phyloP scores from a whole-genome alignment of 306 rosid species.

The Castanospermum australe region DNA sequence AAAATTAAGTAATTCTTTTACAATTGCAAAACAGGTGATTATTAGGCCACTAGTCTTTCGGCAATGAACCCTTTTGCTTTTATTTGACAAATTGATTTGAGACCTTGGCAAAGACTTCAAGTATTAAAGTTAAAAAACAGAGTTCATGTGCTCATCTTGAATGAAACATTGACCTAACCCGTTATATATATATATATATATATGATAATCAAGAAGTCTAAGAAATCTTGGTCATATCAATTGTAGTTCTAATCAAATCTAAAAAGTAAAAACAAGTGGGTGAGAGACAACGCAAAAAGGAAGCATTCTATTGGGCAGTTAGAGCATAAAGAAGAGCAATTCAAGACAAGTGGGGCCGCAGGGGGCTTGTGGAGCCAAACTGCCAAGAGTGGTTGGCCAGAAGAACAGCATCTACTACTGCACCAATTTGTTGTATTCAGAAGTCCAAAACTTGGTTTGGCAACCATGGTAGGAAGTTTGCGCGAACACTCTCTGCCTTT shows the following conservation, averaged over 20 bases:
- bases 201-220: neutral
- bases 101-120: too few relatives aligned
- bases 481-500: neutral
- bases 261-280: neutral
- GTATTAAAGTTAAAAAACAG: too few relatives aligned
- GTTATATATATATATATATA: neutral
- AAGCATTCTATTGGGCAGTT: slow-evolving; percentile 6
- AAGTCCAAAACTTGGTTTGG: neutral
- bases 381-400: slow-evolving; percentile 10
- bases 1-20: too few relatives aligned
- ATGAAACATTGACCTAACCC: neutral
- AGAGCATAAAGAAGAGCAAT: neutral
- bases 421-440: neutral
- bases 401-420: neutral
- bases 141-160: neutral
- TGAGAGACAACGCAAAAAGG: slow-evolving; percentile 11
- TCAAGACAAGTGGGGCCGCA: neutral
- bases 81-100: too few relatives aligned
- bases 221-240: neutral
- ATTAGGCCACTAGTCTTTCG: too few relatives aligned
- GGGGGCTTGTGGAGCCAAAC: slow-evolving; percentile 11
- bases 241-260: neutral
- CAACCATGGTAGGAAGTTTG: neutral
- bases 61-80: too few relatives aligned
- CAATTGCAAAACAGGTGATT: too few relatives aligned